Percentiles rank a stretch among this genome's conserved stretches.
Evolutionary conservation across 805 yeast genomes (phyloP).

Genomic region (Kuraishia hungarica): DNA sequence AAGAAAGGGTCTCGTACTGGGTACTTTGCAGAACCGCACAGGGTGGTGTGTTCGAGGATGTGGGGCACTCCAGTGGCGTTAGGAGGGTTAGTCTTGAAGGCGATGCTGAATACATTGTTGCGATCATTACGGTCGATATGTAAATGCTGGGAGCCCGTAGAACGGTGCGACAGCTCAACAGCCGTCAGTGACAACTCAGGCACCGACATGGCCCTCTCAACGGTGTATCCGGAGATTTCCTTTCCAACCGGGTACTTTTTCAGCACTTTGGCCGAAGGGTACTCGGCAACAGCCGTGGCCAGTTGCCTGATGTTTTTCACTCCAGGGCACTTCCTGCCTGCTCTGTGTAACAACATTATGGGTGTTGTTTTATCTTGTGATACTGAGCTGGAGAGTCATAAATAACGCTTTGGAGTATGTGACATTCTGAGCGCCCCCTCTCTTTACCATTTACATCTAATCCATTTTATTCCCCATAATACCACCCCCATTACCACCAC

Average conservation of each 20-base stretch:
- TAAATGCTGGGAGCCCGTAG: constrained; percentile 71
- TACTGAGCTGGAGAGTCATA: too few species aligned
- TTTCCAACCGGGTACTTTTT: constrained; percentile 57
- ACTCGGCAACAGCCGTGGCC: not conserved
- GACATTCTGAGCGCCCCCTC: too few species aligned
- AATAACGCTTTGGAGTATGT: too few species aligned
- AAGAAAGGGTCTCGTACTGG: constrained; percentile 97
- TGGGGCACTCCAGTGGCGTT: constrained; percentile 95
- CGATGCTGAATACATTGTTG: constrained; percentile 83
- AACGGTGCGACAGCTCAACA: constrained; percentile 55
- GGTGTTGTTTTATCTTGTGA: not conserved
- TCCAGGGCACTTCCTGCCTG: not conserved
- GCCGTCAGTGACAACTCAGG: constrained; percentile 83
- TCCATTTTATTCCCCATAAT: too few species aligned
- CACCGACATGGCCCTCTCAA: constrained; percentile 55
- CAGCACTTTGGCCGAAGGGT: constrained; percentile 8
- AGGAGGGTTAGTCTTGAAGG: constrained; percentile 92
- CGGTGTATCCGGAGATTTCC: constrained; percentile 55
- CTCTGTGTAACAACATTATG: not conserved
- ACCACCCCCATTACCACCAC: too few species aligned
- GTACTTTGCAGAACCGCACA: constrained; percentile 86
- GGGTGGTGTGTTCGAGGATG: constrained; percentile 89
- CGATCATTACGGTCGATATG: constrained; percentile 79
- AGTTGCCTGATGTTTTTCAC: not conserved
- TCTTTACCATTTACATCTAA: too few species aligned